phyloP scores from a whole-genome alignment of 2,329 filamentous ascomycete genomes.

The Neurospora crassa region DNA sequence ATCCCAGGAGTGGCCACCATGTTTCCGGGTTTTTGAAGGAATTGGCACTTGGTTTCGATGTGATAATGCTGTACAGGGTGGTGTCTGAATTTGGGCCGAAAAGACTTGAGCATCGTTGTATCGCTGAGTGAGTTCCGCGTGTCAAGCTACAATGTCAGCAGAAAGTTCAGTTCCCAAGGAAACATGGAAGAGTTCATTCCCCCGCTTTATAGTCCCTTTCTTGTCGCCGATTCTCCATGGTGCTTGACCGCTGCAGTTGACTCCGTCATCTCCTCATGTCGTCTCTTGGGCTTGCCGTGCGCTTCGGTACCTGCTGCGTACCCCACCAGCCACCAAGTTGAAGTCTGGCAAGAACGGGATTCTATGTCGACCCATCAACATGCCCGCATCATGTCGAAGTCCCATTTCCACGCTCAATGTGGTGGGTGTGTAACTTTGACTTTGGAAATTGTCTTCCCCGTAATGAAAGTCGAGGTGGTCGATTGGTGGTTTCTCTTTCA shows the following conservation, averaged over 20 bases:
- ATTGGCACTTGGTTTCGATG: not conserved
- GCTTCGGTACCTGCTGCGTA: slow-evolving; percentile 3
- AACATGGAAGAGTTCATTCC: not conserved
- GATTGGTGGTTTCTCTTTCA: not conserved
- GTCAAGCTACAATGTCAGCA: not conserved
- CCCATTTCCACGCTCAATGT: not conserved
- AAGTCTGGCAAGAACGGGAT: not conserved
- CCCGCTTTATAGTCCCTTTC: not conserved
- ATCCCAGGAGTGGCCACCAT: not conserved
- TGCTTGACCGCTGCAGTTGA: slow-evolving; percentile 12
- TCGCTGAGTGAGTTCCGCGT: not conserved
- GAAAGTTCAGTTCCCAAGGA: not conserved
- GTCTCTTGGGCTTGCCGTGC: slow-evolving; percentile 7
- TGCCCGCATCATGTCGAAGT: not conserved
- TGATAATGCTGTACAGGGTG: not conserved
- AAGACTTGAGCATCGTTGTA: not conserved
- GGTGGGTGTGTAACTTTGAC: not conserved
- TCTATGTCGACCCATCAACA: not conserved
- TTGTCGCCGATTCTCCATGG: slow-evolving; percentile 2
- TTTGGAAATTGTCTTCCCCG: not conserved
- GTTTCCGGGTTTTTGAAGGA: not conserved
- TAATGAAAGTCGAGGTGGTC: not conserved
- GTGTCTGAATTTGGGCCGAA: not conserved
- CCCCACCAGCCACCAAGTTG: slow-evolving; percentile 8
- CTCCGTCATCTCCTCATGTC: slow-evolving; percentile 1